These are phyloP conservation scores for Anacardium occidentale DNA, from an alignment of 345 rosid species.

Conservation along the genomic window DNA sequence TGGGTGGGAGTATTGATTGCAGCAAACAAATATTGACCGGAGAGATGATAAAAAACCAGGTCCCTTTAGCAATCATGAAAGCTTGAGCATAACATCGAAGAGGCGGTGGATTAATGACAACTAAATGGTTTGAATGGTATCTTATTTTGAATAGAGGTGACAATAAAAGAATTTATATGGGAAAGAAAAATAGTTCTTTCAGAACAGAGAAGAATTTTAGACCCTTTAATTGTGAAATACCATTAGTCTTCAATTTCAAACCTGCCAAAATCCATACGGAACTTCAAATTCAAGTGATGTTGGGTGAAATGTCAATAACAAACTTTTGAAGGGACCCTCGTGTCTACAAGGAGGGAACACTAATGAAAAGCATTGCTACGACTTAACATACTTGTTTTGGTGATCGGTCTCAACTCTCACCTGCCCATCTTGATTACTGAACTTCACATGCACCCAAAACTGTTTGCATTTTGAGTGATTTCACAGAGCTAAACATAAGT, in stretches of 20 bases:
- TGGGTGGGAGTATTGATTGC: not conserved
- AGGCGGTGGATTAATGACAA: not conserved
- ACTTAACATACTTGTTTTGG: not conserved
- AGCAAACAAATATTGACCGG: constrained; percentile 20
- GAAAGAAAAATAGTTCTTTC: not conserved
- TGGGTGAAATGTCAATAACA: constrained; percentile 29
- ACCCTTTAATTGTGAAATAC: not conserved
- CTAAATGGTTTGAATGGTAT: not conserved
- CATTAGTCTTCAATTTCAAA: constrained; percentile 2
- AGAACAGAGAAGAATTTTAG: not conserved
- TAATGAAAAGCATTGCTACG: constrained; percentile 8
- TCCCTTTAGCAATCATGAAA: constrained; percentile 1
- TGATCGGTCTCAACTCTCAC: constrained; percentile 13
- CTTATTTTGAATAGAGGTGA: not conserved
- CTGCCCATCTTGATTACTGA: constrained; percentile 15
- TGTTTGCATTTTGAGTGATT: not conserved
- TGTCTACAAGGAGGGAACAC: constrained; percentile 28
- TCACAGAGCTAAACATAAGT: not conserved
- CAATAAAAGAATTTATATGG: not conserved
- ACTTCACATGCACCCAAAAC: constrained; percentile 9
- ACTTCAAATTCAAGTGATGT: constrained; percentile 23
- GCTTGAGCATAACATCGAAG: not conserved
- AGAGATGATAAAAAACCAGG: not conserved
- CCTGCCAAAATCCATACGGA: constrained; percentile 10
- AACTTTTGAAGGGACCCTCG: constrained; percentile 17